Evolutionary conservation across 2,329 filamentous ascomycete species (phyloP).

Genomic region (Fusarium tuaranense): DNA sequence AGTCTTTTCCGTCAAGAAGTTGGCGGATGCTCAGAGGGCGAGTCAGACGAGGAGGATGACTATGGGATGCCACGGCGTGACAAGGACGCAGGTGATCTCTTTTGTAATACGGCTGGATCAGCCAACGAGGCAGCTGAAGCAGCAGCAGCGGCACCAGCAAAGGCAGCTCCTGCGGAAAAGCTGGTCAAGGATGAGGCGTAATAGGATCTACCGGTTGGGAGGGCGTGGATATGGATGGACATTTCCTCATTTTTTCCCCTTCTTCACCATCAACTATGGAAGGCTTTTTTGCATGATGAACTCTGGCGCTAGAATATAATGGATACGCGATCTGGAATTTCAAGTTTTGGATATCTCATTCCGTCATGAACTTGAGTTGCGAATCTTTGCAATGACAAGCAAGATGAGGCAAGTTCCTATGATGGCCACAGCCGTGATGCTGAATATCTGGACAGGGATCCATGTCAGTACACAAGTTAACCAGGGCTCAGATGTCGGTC

Average conservation of each 20-base stretch:
- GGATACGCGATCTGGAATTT: constrained; percentile 12
- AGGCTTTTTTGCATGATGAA: constrained; percentile 24
- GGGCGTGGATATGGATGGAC: constrained; percentile 2
- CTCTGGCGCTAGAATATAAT: constrained; percentile 21
- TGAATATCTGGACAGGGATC: constrained; percentile 64
- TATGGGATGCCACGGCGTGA: constrained; percentile 34
- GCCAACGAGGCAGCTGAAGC: neutral
- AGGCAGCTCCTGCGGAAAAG: neutral
- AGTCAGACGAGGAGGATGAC: constrained; percentile 31
- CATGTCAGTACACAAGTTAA: neutral
- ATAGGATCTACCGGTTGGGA: constrained; percentile 9
- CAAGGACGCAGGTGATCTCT: constrained; percentile 69
- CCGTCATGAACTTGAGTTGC: constrained; percentile 29
- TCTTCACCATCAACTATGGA: constrained; percentile 8
- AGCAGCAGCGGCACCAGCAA: neutral
- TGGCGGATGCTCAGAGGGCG: constrained; percentile 69
- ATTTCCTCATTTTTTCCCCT: neutral
- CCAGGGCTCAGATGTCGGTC: neutral
- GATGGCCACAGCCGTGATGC: constrained; percentile 70
- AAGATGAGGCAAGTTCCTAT: constrained; percentile 75
- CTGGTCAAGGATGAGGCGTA: constrained; percentile 38
- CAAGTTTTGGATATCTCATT: neutral
- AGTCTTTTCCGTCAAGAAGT: constrained; percentile 70
- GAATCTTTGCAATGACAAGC: constrained; percentile 61
- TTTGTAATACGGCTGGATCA: constrained; percentile 61